A percentile compares a stretch with the other conserved stretches of the same genome.
Conservation (phyloP, 768 basidiomycete genomes). For the Flagelloscypha sp. region DNA sequence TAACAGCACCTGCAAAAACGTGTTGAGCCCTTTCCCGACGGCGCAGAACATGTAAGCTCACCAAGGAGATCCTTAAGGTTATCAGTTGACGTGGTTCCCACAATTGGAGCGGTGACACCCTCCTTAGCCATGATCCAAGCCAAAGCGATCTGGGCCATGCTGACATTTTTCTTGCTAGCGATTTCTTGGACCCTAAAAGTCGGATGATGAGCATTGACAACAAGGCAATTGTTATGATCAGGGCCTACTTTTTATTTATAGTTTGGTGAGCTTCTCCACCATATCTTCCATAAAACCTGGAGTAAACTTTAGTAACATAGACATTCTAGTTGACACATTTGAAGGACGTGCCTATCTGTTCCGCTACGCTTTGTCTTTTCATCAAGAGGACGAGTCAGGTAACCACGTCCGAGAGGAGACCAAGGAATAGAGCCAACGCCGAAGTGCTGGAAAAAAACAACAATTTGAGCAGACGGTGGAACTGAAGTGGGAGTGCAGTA, state of each 20-base stretch:
- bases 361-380: conserved; percentile 31
- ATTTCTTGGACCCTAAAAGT: conserved; percentile 41
- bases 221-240: too few relatives aligned
- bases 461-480: neutral
- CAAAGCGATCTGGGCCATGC: conserved; percentile 51
- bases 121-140: conserved; percentile 43
- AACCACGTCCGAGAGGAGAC: conserved; percentile 49
- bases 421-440: conserved; percentile 53
- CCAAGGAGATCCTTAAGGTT: conserved; percentile 47
- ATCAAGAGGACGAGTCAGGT: conserved; percentile 32
- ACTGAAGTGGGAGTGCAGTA: neutral
- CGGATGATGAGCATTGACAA: conserved; percentile 4
- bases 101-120: conserved; percentile 51
- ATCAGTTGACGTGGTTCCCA: conserved; percentile 44
- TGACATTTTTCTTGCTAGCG: conserved; percentile 39
- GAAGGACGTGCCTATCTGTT: conserved; percentile 23
- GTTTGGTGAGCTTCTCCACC: too few relatives aligned
- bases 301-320: too few relatives aligned
- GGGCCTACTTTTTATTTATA: neutral
- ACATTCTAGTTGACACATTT: too few relatives aligned
- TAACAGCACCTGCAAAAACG: conserved; percentile 26
- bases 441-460: conserved; percentile 28
- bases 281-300: too few relatives aligned
- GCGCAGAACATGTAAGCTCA: conserved; percentile 7
- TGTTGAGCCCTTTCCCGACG: neutral